Base-by-base conservation (phyloP, 108 stramenopile species). In the Cyclotella cryptica region DNA sequence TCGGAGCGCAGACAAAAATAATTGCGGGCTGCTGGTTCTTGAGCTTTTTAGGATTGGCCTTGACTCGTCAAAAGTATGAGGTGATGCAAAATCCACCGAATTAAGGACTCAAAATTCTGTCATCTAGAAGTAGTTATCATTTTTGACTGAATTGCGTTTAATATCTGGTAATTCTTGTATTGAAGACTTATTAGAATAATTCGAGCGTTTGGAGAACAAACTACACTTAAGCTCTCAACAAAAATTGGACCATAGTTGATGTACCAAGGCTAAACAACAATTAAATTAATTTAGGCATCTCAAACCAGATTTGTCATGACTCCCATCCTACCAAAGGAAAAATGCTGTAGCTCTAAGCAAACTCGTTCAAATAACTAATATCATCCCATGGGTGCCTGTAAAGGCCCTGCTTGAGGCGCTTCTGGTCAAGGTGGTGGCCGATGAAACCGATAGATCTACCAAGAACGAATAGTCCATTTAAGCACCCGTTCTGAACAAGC, bases 381-480 rank as follows among this genome's bases (percentile, higher is more conserved):
- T 96, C 95, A 62, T 96, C 96, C 93, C 92, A 93, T 9, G 95
- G 93, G 58, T 96, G 95, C n/a, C 96, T 74, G 77, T 96, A 97
- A 15, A 97, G 80, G 13, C 92, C 92, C 74, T 96, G 95, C 81
- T 95, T 97, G 27, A 97, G 86, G 29, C 96, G 83, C 76, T 95
- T 96, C 78, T 97, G 96, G 79, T 97, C 96, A 40, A 97, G 73
- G 73, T 87, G 92, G 79, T 97, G 95, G 1, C 95, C 95, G 57
- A 96, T 95, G 81, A 96, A 95, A 3, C 96, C 95, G 52, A 96
- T 93, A 54, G 85, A 85, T 18, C 96, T 86, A 19, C 95, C 95
- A 21, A 94, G 77, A 14, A 97, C 96, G 71, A 97, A 96, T 22
- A 95, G 79, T 6, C 96, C 96, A 83, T 97, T 97, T 24, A 97